These are phyloP conservation scores for Tetrapisispora namnaoensis DNA, from an alignment of 805 yeast species.

Conservation along the genomic window DNA sequence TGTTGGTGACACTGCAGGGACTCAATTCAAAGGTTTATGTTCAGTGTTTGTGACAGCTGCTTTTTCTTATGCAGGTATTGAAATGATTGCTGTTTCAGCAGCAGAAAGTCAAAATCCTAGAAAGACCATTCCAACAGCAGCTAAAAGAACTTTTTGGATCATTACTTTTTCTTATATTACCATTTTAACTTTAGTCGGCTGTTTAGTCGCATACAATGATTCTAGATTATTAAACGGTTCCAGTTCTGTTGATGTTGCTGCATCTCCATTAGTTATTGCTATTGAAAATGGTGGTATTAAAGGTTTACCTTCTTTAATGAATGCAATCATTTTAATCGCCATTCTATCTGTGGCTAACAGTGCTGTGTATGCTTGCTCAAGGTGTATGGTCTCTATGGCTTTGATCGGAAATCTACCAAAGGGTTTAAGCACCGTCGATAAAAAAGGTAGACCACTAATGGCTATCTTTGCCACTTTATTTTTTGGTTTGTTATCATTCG, in stretches of 20 bases:
- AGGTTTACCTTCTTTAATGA: constrained; percentile 61
- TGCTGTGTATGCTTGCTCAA: constrained; percentile 59
- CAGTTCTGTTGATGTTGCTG: constrained; percentile 45
- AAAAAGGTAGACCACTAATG: constrained; percentile 66
- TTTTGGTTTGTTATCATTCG: constrained; percentile 50
- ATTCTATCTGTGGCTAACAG: constrained; percentile 68
- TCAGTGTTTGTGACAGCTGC: constrained; percentile 47
- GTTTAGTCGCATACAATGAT: constrained; percentile 52
- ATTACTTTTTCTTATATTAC: constrained; percentile 60
- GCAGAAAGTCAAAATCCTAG: constrained; percentile 68
- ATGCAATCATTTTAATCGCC: constrained; percentile 59
- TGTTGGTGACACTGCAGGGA: constrained; percentile 31
- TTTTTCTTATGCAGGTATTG: constrained; percentile 68
- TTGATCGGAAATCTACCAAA: constrained; percentile 57
- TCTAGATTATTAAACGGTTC: constrained; percentile 38
- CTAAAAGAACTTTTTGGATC: constrained; percentile 79
- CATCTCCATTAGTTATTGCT: constrained; percentile 70
- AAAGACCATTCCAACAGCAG: constrained; percentile 57
- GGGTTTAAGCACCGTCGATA: constrained; percentile 57
- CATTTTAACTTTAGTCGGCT: constrained; percentile 47
- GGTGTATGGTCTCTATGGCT: constrained; percentile 60
- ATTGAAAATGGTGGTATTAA: constrained; percentile 54
- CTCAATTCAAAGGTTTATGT: constrained; percentile 42
- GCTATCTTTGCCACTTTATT: constrained; percentile 47
- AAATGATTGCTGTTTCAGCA: constrained; percentile 63